Evolutionary conservation across 768 basidiomycete genomes (phyloP).

Genomic region (Lentinula aciculospora): DNA sequence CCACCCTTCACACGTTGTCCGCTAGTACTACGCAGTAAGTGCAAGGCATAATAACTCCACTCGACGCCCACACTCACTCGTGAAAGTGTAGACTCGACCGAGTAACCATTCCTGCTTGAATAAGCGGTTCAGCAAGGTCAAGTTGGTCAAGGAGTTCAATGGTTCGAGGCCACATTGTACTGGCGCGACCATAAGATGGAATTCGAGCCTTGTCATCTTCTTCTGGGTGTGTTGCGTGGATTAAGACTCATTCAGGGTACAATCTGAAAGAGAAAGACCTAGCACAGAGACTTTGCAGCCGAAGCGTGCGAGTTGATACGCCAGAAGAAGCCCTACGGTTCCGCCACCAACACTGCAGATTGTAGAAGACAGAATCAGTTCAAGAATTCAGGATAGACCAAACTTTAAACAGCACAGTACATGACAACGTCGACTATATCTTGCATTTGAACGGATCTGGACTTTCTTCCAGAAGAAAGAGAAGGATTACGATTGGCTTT

Average conservation of each 20-base stretch:
- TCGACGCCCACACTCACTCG: background rate
- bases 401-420: background rate
- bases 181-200: constrained; percentile 6
- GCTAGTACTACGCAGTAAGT: background rate
- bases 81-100: constrained; percentile 6
- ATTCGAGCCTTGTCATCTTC: constrained; percentile 6
- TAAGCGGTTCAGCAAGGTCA: constrained; percentile 6
- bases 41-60: background rate
- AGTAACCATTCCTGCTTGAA: constrained; percentile 7
- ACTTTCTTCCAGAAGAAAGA: background rate
- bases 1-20: constrained; percentile 10
- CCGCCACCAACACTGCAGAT: constrained; percentile 4
- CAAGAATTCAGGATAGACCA: background rate
- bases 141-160: constrained; percentile 6
- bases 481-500: too few relatives aligned
- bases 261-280: background rate
- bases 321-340: constrained; percentile 5
- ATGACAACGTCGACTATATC: background rate
- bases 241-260: background rate
- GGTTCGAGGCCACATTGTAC: constrained; percentile 9
- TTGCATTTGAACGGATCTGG: background rate
- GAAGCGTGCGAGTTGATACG: constrained; percentile 8
- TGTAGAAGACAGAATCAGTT: background rate
- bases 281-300: constrained; percentile 1
- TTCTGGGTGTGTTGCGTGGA: background rate